These are phyloP conservation scores for Tolypocladium nubicola DNA, from an alignment of 2,329 filamentous ascomycete species.

Conservation along the genomic window DNA sequence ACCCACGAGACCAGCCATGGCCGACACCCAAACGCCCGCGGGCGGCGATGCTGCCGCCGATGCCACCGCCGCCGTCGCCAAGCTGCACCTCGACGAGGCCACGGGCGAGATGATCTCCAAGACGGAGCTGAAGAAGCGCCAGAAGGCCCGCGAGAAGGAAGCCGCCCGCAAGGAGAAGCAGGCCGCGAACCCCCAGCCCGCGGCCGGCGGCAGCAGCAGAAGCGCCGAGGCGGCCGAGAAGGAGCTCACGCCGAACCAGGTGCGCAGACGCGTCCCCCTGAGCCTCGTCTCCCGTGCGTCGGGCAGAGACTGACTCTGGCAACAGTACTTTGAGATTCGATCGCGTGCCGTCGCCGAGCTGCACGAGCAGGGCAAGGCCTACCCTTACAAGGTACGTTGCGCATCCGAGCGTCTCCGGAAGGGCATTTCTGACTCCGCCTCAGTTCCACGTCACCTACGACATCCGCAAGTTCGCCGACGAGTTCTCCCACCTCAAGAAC, in stretches of 20 bases:
- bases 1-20: slow-evolving; percentile 12
- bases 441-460: slow-evolving; percentile 79
- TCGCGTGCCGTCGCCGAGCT: slow-evolving; percentile 57
- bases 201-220: slow-evolving; percentile 39
- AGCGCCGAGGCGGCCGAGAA: slow-evolving; percentile 53
- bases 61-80: slow-evolving; percentile 47
- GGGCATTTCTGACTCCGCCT: background rate
- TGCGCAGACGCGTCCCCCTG: slow-evolving; percentile 3
- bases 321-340: slow-evolving; percentile 83
- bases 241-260: slow-evolving; percentile 46
- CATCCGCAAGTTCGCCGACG: slow-evolving; percentile 65
- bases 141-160: slow-evolving; percentile 82
- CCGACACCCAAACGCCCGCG: slow-evolving; percentile 19
- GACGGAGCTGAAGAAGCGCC: slow-evolving; percentile 85
- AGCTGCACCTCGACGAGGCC: slow-evolving; percentile 81
- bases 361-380: slow-evolving; percentile 36
- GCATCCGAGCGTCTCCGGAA: background rate
- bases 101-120: slow-evolving; percentile 84
- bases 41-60: slow-evolving; percentile 33
- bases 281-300: background rate
- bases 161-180: slow-evolving; percentile 84
- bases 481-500: slow-evolving; percentile 75
- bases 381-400: slow-evolving; percentile 62
- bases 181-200: slow-evolving; percentile 61
- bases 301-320: background rate